Evolutionary conservation across 2,329 filamentous ascomycete species (phyloP).

Genomic region (Phyllachora maydis): DNA sequence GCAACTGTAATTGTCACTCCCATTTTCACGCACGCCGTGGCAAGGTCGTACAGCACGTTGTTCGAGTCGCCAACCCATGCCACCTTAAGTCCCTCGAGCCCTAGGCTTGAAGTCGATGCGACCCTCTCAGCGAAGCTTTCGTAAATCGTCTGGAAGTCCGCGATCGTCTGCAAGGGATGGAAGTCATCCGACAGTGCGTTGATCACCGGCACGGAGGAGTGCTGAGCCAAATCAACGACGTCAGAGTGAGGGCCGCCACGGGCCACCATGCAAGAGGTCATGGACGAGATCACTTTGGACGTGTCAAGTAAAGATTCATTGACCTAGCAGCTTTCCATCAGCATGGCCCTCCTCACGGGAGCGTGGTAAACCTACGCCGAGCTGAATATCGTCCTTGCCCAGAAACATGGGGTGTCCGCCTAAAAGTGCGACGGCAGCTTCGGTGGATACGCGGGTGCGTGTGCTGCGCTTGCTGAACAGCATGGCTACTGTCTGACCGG

Average conservation of each 20-base stretch:
- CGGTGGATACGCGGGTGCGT: conserved; percentile 79
- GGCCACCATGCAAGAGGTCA: conserved; percentile 68
- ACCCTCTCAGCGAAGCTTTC: conserved; percentile 44
- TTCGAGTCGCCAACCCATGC: conserved; percentile 96
- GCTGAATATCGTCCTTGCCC: conserved; percentile 86
- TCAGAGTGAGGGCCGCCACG: conserved; percentile 63
- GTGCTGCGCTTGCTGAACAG: conserved; percentile 96
- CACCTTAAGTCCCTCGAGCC: conserved; percentile 67
- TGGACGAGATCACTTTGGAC: conserved; percentile 78
- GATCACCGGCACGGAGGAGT: conserved; percentile 64
- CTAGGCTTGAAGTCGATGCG: conserved; percentile 23
- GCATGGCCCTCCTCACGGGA: not conserved
- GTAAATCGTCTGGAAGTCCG: conserved; percentile 79
- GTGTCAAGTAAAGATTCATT: conserved; percentile 95
- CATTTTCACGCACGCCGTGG: conserved; percentile 70
- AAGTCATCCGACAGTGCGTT: conserved; percentile 79
- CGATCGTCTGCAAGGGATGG: conserved; percentile 85
- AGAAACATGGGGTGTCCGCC: conserved; percentile 94
- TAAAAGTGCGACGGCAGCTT: conserved; percentile 72
- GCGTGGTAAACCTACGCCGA: conserved; percentile 43
- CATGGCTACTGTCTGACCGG: conserved; percentile 73
- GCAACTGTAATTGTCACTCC: conserved; percentile 76
- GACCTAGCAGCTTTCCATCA: conserved; percentile 24
- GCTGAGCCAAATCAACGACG: conserved; percentile 45
- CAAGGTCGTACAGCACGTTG: conserved; percentile 88